Base-by-base conservation (phyloP, 352 stramenopile species). In the Phytopythium ostracodes region DNA sequence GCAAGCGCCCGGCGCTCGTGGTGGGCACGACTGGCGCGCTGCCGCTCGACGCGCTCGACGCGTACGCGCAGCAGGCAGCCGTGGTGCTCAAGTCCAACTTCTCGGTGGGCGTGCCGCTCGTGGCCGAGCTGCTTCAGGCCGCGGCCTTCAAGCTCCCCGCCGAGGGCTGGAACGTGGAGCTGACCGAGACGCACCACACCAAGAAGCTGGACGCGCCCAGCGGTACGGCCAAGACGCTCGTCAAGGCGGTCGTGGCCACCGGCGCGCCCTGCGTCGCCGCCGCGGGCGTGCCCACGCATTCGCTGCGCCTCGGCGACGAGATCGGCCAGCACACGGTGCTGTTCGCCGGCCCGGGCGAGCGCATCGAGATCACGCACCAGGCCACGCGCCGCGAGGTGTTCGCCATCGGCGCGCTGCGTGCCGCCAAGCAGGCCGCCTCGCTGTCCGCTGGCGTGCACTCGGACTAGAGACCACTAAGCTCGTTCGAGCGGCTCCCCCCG, bases 331-430 rank as follows among this genome's bases (percentile, higher is more conserved):
- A 95, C 76, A 93, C 80, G 8, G 80, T 91, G 60, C 76, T 89
- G 54, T 95, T 93, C 61, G 84, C 84, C 31, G 79, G 84, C 36
- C 79, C 81, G 7, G 83, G 81, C 46, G 82, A 95, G 63, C 84
- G 86, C 62, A 89, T 92, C 62, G 82, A 95, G 75, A 88, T 92
- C 66, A 88, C 81, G 70, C 84, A 95, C 73, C 81, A 89, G 63
- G 84, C 86, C 33, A 88, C 80, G 43, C 77, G 81, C 47, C 77
- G 86, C 36, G 81, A 95, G 62, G 86, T 95, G 50, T 92, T 95
- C 67, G 86, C 84, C 31, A 89, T 91, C 43, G 84, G 84, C 24
- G 84, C 86, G 11, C 64, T 95, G 52, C 79, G 82, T 58, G 64
- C 76, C 31, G 82, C 86, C 60, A 87, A 81, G 71, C 70, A 80